Percentiles rank a stretch among this genome's conserved stretches.
Evolutionary conservation across 371 early-diverging fungal species (phyloP).

Genomic region (Mortierella sp.): DNA sequence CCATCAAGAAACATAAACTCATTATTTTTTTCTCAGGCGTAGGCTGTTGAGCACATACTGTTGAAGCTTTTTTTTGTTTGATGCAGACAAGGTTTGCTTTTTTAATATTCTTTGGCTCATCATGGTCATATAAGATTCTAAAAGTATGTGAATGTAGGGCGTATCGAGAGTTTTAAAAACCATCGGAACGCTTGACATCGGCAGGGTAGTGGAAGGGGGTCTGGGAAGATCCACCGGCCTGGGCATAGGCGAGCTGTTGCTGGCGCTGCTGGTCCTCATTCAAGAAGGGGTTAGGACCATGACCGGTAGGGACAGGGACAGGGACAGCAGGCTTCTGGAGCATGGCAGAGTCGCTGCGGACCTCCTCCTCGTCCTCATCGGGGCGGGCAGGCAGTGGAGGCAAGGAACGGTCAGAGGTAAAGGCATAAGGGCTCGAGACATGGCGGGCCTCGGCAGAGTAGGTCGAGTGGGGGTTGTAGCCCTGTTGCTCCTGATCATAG

Average conservation of each 20-base stretch:
- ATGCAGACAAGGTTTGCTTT: background rate
- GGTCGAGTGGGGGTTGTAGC: background rate
- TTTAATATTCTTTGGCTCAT: background rate
- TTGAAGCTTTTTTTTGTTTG: background rate
- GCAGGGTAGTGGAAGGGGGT: background rate
- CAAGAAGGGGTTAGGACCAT: constrained; percentile 2
- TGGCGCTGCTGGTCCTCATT: background rate
- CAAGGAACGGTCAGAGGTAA: background rate
- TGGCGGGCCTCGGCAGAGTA: background rate
- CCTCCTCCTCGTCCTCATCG: constrained; percentile 1
- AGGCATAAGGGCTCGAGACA: background rate
- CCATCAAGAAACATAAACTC: background rate
- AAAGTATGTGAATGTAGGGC: background rate
- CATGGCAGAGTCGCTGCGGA: background rate
- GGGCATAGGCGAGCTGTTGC: background rate
- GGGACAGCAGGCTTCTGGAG: background rate
- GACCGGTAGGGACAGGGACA: background rate
- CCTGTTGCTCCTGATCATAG: background rate
- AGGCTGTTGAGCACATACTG: too few species aligned
- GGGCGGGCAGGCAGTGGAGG: background rate
- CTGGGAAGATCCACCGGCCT: background rate
- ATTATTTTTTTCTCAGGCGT: too few species aligned
- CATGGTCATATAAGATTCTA: background rate
- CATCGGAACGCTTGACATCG: background rate
- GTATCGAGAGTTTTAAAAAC: background rate